phyloP scores from a whole-genome alignment of 805 yeast species.

The Kuraishia ogatae region DNA sequence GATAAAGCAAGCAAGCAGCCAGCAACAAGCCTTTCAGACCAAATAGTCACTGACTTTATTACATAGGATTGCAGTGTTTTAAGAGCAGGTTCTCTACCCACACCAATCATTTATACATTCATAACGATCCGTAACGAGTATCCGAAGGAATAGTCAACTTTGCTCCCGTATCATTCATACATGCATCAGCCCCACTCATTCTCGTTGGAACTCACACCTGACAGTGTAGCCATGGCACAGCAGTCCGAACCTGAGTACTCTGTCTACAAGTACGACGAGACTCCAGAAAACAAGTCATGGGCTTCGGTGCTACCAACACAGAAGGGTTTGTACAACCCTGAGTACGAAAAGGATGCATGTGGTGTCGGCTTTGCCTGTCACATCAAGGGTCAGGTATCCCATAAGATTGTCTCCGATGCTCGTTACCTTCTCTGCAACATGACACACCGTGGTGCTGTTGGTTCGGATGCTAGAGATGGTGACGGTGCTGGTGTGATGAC shows the following conservation, averaged over 20 bases:
- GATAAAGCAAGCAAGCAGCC: not conserved
- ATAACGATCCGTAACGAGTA: not conserved
- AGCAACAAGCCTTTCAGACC: not conserved
- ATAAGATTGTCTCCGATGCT: slow-evolving; percentile 91
- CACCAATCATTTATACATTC: not conserved
- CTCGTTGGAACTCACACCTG: not conserved
- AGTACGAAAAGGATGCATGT: slow-evolving; percentile 91
- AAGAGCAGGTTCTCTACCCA: not conserved
- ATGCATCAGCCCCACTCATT: no score
- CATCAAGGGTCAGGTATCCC: slow-evolving; percentile 80
- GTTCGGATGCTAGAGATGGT: slow-evolving; percentile 92
- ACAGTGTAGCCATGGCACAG: not conserved
- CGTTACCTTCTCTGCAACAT: slow-evolving; percentile 82
- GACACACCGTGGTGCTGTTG: slow-evolving; percentile 99
- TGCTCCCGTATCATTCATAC: not conserved
- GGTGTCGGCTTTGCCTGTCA: slow-evolving; percentile 98
- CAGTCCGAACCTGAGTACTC: slow-evolving; percentile 11
- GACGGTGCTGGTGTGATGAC: slow-evolving; percentile 98
- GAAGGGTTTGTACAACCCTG: slow-evolving; percentile 91
- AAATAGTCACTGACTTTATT: not conserved
- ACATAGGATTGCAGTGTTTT: not conserved
- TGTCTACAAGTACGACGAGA: slow-evolving; percentile 63
- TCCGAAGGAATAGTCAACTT: no score
- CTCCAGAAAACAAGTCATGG: slow-evolving; percentile 81
- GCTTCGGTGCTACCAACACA: slow-evolving; percentile 80